These are phyloP conservation scores for Didymosphaeria variabile DNA, from an alignment of 2,329 filamentous ascomycete species.

Conservation along the genomic window DNA sequence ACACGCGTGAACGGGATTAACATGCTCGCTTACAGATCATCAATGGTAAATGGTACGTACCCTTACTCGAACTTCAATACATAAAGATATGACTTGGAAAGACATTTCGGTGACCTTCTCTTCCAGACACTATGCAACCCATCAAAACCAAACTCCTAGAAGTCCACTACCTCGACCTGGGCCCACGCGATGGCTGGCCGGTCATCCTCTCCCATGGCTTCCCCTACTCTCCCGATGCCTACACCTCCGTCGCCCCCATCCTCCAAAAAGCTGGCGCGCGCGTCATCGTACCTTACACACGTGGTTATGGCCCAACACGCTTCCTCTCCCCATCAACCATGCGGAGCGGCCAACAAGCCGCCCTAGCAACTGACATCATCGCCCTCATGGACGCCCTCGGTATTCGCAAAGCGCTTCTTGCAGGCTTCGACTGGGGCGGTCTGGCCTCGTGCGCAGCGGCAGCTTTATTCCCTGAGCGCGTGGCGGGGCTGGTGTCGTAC, in stretches of 20 bases:
- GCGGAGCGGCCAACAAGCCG: conserved; percentile 6
- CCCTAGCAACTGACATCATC: conserved; percentile 7
- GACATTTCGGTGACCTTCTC: not conserved
- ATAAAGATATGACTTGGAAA: not conserved
- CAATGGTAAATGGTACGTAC: not conserved
- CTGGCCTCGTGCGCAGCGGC: conserved; percentile 3
- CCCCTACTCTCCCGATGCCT: not conserved
- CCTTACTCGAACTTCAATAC: not conserved
- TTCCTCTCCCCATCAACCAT: conserved; percentile 1
- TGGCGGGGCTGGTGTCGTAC: conserved; percentile 7
- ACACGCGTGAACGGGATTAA: not conserved
- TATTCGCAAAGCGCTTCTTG: not conserved
- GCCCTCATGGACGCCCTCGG: conserved; percentile 3
- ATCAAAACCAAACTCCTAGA: conserved; percentile 8
- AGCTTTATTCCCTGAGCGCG: conserved; percentile 7
- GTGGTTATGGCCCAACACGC: not conserved
- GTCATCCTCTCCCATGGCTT: conserved; percentile 9
- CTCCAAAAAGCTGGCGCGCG: conserved; percentile 3
- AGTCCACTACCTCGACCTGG: conserved; percentile 4
- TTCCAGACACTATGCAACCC: not conserved
- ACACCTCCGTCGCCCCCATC: not conserved
- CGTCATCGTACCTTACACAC: conserved; percentile 6
- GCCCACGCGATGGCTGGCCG: conserved; percentile 1
- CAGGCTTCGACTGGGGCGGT: conserved; percentile 8
- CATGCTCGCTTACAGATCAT: not conserved